Percentiles rank a stretch among this genome's conserved stretches.
phyloP scores from a whole-genome alignment of 768 basidiomycete species.

The Lactifluus hygrophoroides region DNA sequence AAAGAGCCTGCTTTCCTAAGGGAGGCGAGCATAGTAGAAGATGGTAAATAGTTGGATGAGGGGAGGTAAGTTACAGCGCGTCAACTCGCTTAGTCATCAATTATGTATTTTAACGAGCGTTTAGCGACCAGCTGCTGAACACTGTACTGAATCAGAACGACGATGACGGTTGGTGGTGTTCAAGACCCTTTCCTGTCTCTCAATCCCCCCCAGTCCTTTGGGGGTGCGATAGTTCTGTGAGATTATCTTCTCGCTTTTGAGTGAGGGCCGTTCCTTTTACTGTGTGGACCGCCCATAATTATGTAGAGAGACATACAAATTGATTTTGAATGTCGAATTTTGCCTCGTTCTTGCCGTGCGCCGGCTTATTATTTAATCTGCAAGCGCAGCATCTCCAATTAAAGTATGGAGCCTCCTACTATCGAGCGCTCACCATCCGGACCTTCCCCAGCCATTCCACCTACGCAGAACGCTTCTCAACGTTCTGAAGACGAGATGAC shows the following conservation, averaged over 20 bases:
- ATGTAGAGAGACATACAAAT: slow-evolving; percentile 55
- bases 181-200: slow-evolving; percentile 57
- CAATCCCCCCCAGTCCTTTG: slow-evolving; percentile 38
- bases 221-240: slow-evolving; percentile 49
- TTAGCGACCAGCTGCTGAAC: neutral
- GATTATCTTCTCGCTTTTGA: slow-evolving; percentile 33
- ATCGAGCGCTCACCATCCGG: neutral
- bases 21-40: slow-evolving; percentile 52
- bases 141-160: slow-evolving; percentile 52
- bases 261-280: slow-evolving; percentile 13
- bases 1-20: slow-evolving; percentile 56
- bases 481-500: slow-evolving; percentile 20
- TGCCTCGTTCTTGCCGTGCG: too few relatives aligned
- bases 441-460: neutral
- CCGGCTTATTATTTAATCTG: neutral
- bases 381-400: neutral
- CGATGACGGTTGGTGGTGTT: slow-evolving; percentile 62
- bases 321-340: too few relatives aligned
- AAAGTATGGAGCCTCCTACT: neutral
- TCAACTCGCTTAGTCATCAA: slow-evolving; percentile 37
- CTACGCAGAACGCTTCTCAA: slow-evolving; percentile 5
- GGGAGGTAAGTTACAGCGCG: neutral
- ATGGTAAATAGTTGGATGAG: neutral
- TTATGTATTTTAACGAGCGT: slow-evolving; percentile 8
- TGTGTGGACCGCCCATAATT: slow-evolving; percentile 70